Evolutionary conservation across 2,329 filamentous ascomycete species (phyloP), one percentile per base, ranked within the genome.

Genomic region (Paraphaeosphaeria sporulosa): DNA sequence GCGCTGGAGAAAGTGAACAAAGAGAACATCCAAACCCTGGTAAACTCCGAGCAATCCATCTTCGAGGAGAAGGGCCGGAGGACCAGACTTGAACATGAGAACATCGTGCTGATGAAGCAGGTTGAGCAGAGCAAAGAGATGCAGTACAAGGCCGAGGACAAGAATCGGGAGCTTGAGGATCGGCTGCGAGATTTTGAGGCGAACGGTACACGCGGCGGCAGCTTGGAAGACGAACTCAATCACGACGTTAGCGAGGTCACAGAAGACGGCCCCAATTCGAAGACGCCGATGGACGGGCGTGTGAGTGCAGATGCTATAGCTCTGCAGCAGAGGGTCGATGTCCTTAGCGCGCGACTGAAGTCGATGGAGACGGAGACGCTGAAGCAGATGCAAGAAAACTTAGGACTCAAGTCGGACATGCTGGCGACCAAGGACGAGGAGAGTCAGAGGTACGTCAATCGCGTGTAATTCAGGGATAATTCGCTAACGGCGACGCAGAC

Each of bases 21-120:
- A 49, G 82, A 84, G 66, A 83, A 83, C 61, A 78, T 78, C 55
- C 78, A 81, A 50, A 79, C 82, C 5, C 81, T 84, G 34, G 76
- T 81, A 32, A 83, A 83, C 34, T 80, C 81, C 55, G 82, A 84
- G 62, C 81, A 83, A 59, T 81, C 82, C 50, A 83, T 84, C 63
- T 83, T 82, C 61, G 82, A 84, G 66, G 77, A 82, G 57, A 82
- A 83, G 53, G 81, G 80, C 17, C 81, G 79, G 48, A 74, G 80
- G 19, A 81, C 80, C 43, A 75, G 81, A 40, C 76, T 83, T 12
- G 81, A 84, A 60, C 79, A 83, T 58, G 82, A 84, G 43, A 80
- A 81, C 32, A 72, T 82, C 13, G 67, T 82, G 17, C 75, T 83
- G 1, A 75, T 78, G 60, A 80, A 83, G 60, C 81, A 82, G 63